phyloP scores from a whole-genome alignment of 441 rosid genomes.

The Metrosideros polymorpha region DNA sequence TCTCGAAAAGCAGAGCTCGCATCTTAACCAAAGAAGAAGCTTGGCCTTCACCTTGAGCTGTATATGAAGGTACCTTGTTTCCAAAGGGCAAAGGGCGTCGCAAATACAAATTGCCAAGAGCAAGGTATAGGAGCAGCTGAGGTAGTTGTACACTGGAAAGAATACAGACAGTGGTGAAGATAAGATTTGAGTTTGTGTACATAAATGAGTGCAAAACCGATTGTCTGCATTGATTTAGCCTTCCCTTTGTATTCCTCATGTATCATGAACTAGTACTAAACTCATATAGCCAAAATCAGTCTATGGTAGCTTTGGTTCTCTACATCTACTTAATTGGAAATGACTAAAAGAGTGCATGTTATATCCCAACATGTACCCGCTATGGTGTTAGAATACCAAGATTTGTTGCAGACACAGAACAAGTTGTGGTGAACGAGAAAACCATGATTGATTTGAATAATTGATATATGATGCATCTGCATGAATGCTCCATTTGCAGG shows the following conservation, averaged over 20 bases:
- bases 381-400: neutral
- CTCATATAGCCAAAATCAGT: neutral
- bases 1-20: constrained; percentile 56
- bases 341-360: neutral
- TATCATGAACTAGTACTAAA: neutral
- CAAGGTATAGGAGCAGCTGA: neutral
- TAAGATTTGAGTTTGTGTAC: neutral
- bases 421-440: neutral
- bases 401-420: neutral
- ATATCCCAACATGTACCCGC: too few species aligned
- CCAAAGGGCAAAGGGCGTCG: neutral
- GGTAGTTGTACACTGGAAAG: neutral
- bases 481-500: neutral
- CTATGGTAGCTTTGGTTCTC: neutral
- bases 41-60: neutral
- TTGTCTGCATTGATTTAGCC: neutral
- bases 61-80: neutral
- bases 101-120: neutral
- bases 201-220: neutral
- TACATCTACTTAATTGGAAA: neutral
- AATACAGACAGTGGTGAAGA: neutral
- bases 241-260: neutral
- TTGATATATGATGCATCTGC: neutral
- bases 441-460: neutral
- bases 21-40: constrained; percentile 20